These are phyloP conservation scores for Chaetothyriales sp. DNA, from an alignment of 2,329 filamentous ascomycete genomes.

Conservation along the genomic window DNA sequence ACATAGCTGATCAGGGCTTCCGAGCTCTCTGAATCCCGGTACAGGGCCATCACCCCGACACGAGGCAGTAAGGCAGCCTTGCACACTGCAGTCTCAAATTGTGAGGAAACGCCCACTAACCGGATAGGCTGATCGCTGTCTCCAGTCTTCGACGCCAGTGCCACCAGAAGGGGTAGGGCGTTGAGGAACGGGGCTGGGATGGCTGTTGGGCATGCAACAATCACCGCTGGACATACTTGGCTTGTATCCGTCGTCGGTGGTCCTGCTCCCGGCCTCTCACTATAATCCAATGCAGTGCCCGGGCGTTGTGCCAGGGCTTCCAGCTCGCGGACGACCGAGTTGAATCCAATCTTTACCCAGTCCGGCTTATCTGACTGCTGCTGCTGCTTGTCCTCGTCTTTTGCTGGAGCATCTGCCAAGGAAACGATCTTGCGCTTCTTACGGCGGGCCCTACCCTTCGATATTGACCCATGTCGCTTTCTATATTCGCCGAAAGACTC, in stretches of 20 bases:
- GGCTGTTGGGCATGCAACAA: conserved; percentile 9
- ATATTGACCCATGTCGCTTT: conserved; percentile 22
- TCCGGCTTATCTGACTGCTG: conserved; percentile 17
- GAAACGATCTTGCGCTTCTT: conserved; percentile 2
- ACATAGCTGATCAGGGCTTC: conserved; percentile 6
- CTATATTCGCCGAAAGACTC: conserved; percentile 27
- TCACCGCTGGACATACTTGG: conserved; percentile 4
- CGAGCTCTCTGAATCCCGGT: conserved; percentile 3
- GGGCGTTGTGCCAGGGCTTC: conserved; percentile 21
- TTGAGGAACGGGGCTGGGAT: conserved; percentile 13
- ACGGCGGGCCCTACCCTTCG: conserved; percentile 20
- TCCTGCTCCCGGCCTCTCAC: background rate
- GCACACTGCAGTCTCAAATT: conserved; percentile 10
- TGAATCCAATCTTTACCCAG: conserved; percentile 30
- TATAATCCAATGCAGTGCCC: conserved; percentile 2
- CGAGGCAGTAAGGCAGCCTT: conserved; percentile 11
- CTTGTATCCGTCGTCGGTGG: background rate
- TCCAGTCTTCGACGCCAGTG: conserved; percentile 6
- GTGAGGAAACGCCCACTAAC: conserved; percentile 7
- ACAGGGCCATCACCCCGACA: conserved; percentile 11
- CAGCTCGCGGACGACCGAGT: conserved; percentile 30
- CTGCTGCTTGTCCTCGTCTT: conserved; percentile 8
- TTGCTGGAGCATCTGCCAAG: conserved; percentile 10
- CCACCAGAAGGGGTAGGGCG: conserved; percentile 9
- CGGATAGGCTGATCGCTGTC: background rate